Evolutionary conservation across 2,329 filamentous ascomycete species (phyloP).

Genomic region (Diaporthe citrichinensis): DNA sequence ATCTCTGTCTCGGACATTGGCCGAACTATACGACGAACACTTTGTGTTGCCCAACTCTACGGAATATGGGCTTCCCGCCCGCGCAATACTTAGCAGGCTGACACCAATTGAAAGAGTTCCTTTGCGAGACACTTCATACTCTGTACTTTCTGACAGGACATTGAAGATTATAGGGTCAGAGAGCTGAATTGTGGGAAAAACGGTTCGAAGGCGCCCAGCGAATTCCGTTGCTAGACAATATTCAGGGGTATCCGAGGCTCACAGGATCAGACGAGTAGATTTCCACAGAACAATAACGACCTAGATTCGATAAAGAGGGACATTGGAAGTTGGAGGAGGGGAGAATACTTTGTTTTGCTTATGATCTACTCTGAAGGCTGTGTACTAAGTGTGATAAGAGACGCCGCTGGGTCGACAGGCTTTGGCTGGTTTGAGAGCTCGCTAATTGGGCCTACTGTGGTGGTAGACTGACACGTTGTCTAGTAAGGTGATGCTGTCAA

Average conservation of each 20-base stretch:
- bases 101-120: too few relatives aligned
- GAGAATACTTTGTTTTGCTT: not conserved
- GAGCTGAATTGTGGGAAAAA: too few relatives aligned
- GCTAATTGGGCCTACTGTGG: not conserved
- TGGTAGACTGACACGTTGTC: not conserved
- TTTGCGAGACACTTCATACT: too few relatives aligned
- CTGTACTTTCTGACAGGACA: too few relatives aligned
- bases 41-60: too few relatives aligned
- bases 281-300: not conserved
- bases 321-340: not conserved
- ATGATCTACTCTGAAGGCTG: not conserved
- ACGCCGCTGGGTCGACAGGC: too few relatives aligned
- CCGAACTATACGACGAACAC: too few relatives aligned
- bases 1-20: not conserved
- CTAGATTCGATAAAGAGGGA: not conserved
- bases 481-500: conserved; percentile 3
- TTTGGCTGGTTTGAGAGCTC: not conserved
- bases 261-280: not conserved
- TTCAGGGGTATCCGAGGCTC: too few relatives aligned
- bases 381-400: not conserved
- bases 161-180: too few relatives aligned
- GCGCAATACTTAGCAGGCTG: too few relatives aligned
- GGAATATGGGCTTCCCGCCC: too few relatives aligned
- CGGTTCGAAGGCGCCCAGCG: not conserved
- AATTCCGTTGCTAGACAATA: not conserved